Percentiles rank a stretch among this genome's conserved stretches.
Evolutionary conservation across 2,329 filamentous ascomycete genomes (phyloP).

Genomic region (Thielaviopsis punctulata): DNA sequence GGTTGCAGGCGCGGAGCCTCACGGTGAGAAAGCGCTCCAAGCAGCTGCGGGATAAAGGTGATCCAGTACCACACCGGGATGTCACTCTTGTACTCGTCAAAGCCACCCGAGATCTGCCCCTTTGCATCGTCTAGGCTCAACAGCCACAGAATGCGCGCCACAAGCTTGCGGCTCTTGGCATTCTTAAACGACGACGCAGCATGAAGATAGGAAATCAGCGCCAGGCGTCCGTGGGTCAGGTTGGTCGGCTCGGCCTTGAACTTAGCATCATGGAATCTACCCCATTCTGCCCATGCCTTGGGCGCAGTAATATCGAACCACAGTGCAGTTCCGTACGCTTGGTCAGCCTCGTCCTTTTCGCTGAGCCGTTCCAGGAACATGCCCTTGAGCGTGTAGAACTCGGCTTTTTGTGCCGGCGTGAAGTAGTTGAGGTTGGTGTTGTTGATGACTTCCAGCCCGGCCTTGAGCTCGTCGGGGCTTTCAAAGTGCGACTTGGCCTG

Average conservation of each 20-base stretch:
- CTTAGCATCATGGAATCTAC: constrained; percentile 88
- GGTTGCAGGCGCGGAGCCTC: constrained; percentile 76
- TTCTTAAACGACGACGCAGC: constrained; percentile 95
- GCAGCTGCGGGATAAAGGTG: constrained; percentile 90
- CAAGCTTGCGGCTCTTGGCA: constrained; percentile 82
- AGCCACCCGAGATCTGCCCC: constrained; percentile 66
- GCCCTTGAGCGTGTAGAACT: constrained; percentile 97
- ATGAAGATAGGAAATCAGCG: constrained; percentile 89
- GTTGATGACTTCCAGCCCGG: constrained; percentile 93
- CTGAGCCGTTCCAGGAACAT: constrained; percentile 96
- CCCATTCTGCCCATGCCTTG: constrained; percentile 99
- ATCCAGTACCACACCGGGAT: constrained; percentile 99
- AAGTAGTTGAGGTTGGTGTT: constrained; percentile 99
- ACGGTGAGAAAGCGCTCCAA: constrained; percentile 79
- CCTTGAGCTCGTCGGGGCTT: constrained; percentile 80
- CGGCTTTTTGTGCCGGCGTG: constrained; percentile 84
- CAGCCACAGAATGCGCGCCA: constrained; percentile 87
- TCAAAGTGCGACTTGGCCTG: constrained; percentile 98
- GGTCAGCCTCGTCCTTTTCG: constrained; percentile 79
- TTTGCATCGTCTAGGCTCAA: constrained; percentile 83
- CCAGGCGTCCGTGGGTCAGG: constrained; percentile 70
- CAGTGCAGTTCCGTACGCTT: constrained; percentile 83
- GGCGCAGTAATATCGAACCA: constrained; percentile 92
- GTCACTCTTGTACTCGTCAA: constrained; percentile 93
- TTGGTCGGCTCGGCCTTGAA: constrained; percentile 84